These are phyloP conservation scores for Ceratocystis cubensis DNA, from an alignment of 2,329 filamentous ascomycete species.

Conservation along the genomic window DNA sequence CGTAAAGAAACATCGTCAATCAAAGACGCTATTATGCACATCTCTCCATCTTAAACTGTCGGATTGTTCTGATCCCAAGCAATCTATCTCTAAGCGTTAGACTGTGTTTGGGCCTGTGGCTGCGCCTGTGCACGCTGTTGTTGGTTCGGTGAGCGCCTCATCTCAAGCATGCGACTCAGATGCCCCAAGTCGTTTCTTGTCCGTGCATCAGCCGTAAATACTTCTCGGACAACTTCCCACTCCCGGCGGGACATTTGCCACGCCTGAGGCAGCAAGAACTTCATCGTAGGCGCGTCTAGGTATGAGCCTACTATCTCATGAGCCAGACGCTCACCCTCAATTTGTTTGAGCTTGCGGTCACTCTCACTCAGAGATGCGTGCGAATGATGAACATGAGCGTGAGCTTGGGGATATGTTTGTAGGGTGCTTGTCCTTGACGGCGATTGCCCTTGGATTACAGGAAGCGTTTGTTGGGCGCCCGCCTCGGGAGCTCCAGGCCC, in stretches of 20 bases:
- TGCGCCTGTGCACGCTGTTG: slow-evolving; percentile 3
- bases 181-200: slow-evolving; percentile 50
- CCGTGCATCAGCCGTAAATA: slow-evolving; percentile 52
- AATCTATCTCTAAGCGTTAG: background rate
- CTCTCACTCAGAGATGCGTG: slow-evolving; percentile 9
- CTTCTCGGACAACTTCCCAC: slow-evolving; percentile 58
- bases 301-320: slow-evolving; percentile 51
- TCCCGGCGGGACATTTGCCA: slow-evolving; percentile 57
- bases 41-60: background rate
- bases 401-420: background rate
- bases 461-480: slow-evolving; percentile 26
- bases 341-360: slow-evolving; percentile 17
- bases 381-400: background rate
- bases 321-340: slow-evolving; percentile 43
- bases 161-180: slow-evolving; percentile 43
- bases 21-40: background rate
- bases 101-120: background rate
- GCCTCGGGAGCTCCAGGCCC: background rate
- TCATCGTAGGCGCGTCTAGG: slow-evolving; percentile 51
- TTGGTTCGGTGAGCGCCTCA: slow-evolving; percentile 16
- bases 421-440: background rate
- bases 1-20: background rate
- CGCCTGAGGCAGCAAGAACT: slow-evolving; percentile 57
- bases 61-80: too few relatives aligned
- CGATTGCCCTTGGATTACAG: slow-evolving; percentile 12